Conservation (phyloP, 148 eudicot genomes). For the Limonium bicolor region DNA sequence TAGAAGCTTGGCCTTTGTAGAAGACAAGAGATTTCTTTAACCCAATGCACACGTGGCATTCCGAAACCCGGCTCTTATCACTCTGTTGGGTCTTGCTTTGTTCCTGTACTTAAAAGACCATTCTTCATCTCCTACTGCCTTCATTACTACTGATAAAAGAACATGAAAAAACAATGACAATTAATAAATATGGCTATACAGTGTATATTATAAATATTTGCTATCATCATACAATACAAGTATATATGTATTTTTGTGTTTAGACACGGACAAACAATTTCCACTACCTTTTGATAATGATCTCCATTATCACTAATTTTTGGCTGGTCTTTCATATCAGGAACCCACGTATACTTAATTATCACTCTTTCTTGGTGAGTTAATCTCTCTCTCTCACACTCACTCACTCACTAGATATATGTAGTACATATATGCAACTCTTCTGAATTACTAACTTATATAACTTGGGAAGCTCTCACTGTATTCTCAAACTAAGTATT, state of each 20-base stretch:
- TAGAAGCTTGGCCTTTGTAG: conserved; percentile 91
- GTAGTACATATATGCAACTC: no score
- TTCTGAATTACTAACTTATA: no score
- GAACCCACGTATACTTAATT: conserved; percentile 22
- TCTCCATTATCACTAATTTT: conserved; percentile 21
- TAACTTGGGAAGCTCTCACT: background rate
- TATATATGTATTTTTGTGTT: background rate
- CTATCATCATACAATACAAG: background rate
- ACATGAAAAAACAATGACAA: background rate
- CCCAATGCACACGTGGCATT: conserved; percentile 92
- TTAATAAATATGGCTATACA: no score
- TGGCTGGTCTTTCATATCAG: conserved; percentile 6
- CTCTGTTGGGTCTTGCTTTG: conserved; percentile 75
- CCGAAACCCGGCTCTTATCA: conserved; percentile 89
- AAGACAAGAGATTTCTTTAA: conserved; percentile 89
- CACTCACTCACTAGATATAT: background rate
- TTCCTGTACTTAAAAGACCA: conserved; percentile 91
- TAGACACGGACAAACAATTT: conserved; percentile 38
- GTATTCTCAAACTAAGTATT: no score
- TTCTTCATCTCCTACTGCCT: conserved; percentile 71
- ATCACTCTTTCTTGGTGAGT: background rate
- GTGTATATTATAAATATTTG: no score
- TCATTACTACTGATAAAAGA: conserved; percentile 36
- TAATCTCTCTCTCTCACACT: no score
- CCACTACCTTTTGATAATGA: conserved; percentile 44